Base-by-base conservation (phyloP, 2,329 filamentous ascomycete species). In the Aspergillus phoenicis region DNA sequence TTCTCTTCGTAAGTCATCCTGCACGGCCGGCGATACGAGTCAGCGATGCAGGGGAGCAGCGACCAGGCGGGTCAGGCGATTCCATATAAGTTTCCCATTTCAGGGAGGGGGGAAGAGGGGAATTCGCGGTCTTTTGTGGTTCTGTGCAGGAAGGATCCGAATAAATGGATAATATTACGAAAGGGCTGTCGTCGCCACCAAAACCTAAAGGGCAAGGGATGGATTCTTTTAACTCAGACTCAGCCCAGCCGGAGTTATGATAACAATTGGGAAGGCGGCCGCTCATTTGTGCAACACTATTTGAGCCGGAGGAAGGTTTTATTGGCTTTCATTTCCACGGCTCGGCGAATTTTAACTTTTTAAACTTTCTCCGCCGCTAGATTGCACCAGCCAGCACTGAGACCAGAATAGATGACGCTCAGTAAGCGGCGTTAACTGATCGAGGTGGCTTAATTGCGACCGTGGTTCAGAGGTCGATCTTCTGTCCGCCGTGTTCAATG, bases 1-100 rank as follows among this genome's bases (percentile, higher is more conserved):
- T 63, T 59, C 30, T 63, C 52, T 41, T 57, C 24, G 28, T 38
- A 24, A 52, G 57, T 61, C 28, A 45, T 58, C 10, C 49, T 30
- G 57, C 57, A 54, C 51, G 17, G 51, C 30, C 43, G 8, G 33
- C 39, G 24, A 22, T 53, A 20, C 52, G 52, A 53, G 52, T 53
- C 52, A 53, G 52, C 52, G n/a, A 22, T 53, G 20, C 36, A 41
- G 20, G 38, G 38, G 33, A 39, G 22, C 17, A 36, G 22, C 52
- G 20, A n/a, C 52, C 8, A 39, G 52, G 52, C 52, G 38, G 15
- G 38, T 36, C 33, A 36, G 33, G 11, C 52, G 24, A 26, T 28
- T 41, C 52, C 52, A 53, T 53, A 39, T 53, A 53, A 41, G 49
- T 38, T 6, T 52, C 28, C 17, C 49, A 36, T 20, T 8, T 17